Evolutionary conservation across 2,329 filamentous ascomycete species (phyloP), one percentile per base, ranked within the genome.

Genomic region (Ophiostoma triangulosporum): DNA sequence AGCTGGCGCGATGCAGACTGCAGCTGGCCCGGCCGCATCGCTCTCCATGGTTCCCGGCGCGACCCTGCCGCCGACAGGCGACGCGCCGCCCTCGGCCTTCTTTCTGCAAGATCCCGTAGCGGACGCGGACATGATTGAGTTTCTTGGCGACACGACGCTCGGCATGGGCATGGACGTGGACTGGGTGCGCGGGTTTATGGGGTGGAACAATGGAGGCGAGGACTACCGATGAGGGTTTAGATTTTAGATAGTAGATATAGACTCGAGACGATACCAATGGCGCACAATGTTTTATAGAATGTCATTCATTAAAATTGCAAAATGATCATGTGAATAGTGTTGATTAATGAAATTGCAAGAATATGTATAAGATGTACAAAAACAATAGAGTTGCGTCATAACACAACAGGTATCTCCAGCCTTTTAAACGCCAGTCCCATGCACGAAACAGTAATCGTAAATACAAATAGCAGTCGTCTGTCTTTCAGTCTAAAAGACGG

Each of bases 401-500:
- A 26, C 38, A 24, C 38, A 43, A 43, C 36, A 40, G 38, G 11
- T 29, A 46, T 29, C 29, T 8, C 14, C 4, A 46, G n/a, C n/a
- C n/a, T n/a, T n/a, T n/a, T n/a, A 36, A 46, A 17, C 15, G 26
- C 43, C 26, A 31, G n/a, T 15, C 40, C 22, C 22, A 45, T 45
- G 40, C 24, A 11, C 14, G 8, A 45, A 27, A 14, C 12, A 45
- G 4, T n/a, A 26, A 45, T n/a, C n/a, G n/a, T n/a, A 22, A 43
- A 26, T 14, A 5, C 22, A 43, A 11, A 27, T 26, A 26, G 15
- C 12, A 35, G n/a, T 11, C 14, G 14, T 6, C 32, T 35, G 32
- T 15, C 12, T 35, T n/a, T 14, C 32, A 4, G 20, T 27, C 17
- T 57, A 66, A 31, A 65, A 65, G 1, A 58, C 60, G 1, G 57